These are phyloP conservation scores for Magnusiomyces sp. DNA, from an alignment of 1,139 yeast genomes.

Conservation along the genomic window DNA sequence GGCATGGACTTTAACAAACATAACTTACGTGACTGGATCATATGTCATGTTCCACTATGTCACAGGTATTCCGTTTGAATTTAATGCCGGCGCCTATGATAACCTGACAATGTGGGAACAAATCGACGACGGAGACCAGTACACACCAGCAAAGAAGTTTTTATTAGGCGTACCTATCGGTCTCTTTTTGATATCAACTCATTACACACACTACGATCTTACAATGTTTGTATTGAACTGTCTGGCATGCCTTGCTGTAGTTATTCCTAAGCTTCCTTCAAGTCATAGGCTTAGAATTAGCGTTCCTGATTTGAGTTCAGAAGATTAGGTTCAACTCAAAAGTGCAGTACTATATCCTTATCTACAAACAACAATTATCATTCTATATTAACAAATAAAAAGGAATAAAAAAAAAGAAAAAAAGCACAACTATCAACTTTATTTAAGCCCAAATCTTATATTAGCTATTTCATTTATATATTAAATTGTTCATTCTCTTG, in stretches of 20 bases:
- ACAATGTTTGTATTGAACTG: constrained; percentile 73
- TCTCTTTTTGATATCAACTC: constrained; percentile 79
- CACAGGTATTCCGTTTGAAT: constrained; percentile 95
- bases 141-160: constrained; percentile 93
- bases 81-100: constrained; percentile 94
- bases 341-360: not conserved
- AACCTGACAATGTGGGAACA: constrained; percentile 99
- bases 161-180: constrained; percentile 84
- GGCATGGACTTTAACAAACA: constrained; percentile 90
- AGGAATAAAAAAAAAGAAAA: not conserved
- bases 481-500: too few species aligned
- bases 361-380: not conserved
- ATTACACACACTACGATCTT: constrained; percentile 79
- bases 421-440: too few species aligned
- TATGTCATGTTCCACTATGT: constrained; percentile 95
- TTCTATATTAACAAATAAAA: not conserved
- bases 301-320: constrained; percentile 22
- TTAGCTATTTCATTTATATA: too few species aligned
- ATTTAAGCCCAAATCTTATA: too few species aligned
- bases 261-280: constrained; percentile 78
- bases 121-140: constrained; percentile 92
- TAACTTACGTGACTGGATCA: constrained; percentile 82
- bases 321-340: not conserved
- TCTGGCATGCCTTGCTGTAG: constrained; percentile 69
- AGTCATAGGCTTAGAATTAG: constrained; percentile 34